Evolutionary conservation across 257 asterid genomes (phyloP).

Genomic region (Cruciata laevipes): DNA sequence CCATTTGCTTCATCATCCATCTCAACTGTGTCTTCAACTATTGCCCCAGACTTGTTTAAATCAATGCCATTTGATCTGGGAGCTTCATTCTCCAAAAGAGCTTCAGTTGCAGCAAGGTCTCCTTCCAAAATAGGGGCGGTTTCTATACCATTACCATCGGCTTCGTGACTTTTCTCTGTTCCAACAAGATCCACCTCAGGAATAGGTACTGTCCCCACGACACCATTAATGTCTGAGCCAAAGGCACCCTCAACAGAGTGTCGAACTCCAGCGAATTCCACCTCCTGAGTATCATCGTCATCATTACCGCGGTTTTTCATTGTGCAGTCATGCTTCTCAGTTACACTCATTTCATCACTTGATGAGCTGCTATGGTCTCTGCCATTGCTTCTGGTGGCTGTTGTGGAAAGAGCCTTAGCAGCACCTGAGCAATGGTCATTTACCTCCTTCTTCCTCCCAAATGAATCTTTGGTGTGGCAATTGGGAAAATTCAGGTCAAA

Average conservation of each 20-base stretch:
- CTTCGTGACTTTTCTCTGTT: slow-evolving; percentile 54
- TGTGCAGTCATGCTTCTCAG: slow-evolving; percentile 73
- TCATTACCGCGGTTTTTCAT: slow-evolving; percentile 45
- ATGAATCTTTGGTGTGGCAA: slow-evolving; percentile 17
- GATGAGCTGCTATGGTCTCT: slow-evolving; percentile 38
- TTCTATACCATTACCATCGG: slow-evolving; percentile 40
- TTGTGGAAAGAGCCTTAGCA: slow-evolving; percentile 27
- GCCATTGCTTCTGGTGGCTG: slow-evolving; percentile 25
- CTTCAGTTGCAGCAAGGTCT: slow-evolving; percentile 53
- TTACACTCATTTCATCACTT: slow-evolving; percentile 65
- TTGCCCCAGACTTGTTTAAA: slow-evolving; percentile 33
- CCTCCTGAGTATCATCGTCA: slow-evolving; percentile 73
- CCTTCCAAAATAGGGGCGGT: slow-evolving; percentile 32
- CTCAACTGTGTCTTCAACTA: slow-evolving; percentile 43
- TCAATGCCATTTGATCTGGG: slow-evolving; percentile 34
- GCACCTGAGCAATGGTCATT: slow-evolving; percentile 27
- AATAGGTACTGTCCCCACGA: slow-evolving; percentile 32
- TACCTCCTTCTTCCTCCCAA: slow-evolving; percentile 30
- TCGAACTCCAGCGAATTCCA: slow-evolving; percentile 46
- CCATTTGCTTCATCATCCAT: slow-evolving; percentile 34
- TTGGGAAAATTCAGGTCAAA: slow-evolving; percentile 45
- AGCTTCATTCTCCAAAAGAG: slow-evolving; percentile 57
- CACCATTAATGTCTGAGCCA: slow-evolving; percentile 75
- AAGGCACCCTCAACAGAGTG: slow-evolving; percentile 45
- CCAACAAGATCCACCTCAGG: slow-evolving; percentile 42